Conservation (phyloP, 1,139 yeast genomes). For the Candida albicans region DNA sequence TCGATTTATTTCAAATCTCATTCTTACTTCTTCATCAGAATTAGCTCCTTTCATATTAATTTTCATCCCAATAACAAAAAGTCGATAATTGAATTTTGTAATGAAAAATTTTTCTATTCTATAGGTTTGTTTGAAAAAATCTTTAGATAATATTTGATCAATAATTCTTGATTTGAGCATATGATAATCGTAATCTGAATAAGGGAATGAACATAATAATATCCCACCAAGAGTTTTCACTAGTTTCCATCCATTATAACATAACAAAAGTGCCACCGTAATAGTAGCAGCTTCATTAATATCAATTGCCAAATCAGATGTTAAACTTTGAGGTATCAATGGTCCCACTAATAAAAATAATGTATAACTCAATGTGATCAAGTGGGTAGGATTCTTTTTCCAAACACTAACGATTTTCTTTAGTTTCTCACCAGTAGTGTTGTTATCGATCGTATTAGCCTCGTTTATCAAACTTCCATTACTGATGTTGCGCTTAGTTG, state of each 20-base stretch:
- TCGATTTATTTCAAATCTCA: constrained; percentile 54
- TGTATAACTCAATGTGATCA: constrained; percentile 60
- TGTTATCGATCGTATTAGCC: constrained; percentile 8
- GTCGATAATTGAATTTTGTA: constrained; percentile 60
- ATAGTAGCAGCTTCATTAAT: constrained; percentile 53
- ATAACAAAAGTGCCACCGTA: constrained; percentile 48
- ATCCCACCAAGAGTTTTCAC: constrained; percentile 54
- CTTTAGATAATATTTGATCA: constrained; percentile 43
- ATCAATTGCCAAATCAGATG: constrained; percentile 34
- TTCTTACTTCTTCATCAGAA: constrained; percentile 61
- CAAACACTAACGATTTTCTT: constrained; percentile 13
- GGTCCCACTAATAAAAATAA: constrained; percentile 35
- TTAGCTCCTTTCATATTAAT: constrained; percentile 67
- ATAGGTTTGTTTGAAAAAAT: constrained; percentile 51
- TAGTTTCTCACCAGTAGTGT: neutral
- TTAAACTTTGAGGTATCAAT: constrained; percentile 29
- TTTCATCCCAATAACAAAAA: constrained; percentile 56
- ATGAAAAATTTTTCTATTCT: constrained; percentile 50
- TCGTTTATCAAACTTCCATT: neutral
- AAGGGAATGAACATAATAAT: constrained; percentile 54
- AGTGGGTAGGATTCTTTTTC: constrained; percentile 60
- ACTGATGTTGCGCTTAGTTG: neutral
- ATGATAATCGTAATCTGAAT: constrained; percentile 39
- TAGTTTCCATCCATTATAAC: constrained; percentile 55
- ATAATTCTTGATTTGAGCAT: constrained; percentile 34